Conservation (phyloP, 2,329 filamentous ascomycete species). For the Xylariales sp. region DNA sequence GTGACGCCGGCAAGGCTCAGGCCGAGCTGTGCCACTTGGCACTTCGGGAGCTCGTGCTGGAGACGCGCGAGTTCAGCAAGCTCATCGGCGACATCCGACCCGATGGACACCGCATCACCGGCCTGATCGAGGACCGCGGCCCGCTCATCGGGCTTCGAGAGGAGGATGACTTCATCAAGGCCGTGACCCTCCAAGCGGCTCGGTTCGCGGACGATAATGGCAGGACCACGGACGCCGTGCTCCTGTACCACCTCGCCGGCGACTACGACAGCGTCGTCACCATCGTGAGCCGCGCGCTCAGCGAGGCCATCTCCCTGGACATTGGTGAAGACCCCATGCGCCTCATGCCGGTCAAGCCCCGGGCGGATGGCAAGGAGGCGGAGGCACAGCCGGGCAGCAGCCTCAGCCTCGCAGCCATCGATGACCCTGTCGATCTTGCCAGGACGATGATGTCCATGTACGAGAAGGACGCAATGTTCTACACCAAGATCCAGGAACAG, state of each 20-base stretch:
- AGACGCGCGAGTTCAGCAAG: conserved; percentile 92
- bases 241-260: conserved; percentile 89
- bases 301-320: conserved; percentile 82
- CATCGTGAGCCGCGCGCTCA: conserved; percentile 85
- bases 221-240: conserved; percentile 85
- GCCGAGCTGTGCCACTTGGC: conserved; percentile 85
- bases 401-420: conserved; percentile 56
- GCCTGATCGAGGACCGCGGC: conserved; percentile 82
- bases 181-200: conserved; percentile 90
- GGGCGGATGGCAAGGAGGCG: conserved; percentile 38
- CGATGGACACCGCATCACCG: conserved; percentile 80
- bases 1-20: conserved; percentile 71
- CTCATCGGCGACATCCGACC: conserved; percentile 86
- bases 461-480: conserved; percentile 57
- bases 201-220: conserved; percentile 92
- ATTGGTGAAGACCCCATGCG: conserved; percentile 77
- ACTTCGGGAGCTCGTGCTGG: conserved; percentile 88
- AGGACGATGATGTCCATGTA: conserved; percentile 61
- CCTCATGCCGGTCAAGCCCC: conserved; percentile 75
- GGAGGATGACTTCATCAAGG: conserved; percentile 79
- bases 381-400: conserved; percentile 46
- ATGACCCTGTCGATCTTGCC: conserved; percentile 57
- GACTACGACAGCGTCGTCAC: conserved; percentile 93
- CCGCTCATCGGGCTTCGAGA: conserved; percentile 74
- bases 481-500: conserved; percentile 50